A percentile compares a stretch with the other conserved stretches of the same genome.
These are phyloP conservation scores for Elongisporangium prolatum DNA, from an alignment of 352 stramenopile species.

Conservation along the genomic window DNA sequence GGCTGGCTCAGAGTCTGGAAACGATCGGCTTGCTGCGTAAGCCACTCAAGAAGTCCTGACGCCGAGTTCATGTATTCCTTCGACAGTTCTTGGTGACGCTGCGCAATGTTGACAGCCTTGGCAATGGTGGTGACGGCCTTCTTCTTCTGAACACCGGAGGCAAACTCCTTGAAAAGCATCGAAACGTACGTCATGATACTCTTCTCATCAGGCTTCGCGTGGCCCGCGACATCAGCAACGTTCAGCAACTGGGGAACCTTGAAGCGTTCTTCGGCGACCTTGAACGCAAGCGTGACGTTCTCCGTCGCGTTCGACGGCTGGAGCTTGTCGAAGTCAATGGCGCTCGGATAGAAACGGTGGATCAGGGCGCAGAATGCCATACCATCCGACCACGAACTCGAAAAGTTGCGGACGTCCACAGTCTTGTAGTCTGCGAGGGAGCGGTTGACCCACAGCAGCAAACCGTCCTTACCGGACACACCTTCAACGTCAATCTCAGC, in stretches of 20 bases:
- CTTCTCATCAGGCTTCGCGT: slow-evolving; percentile 88
- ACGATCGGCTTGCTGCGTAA: slow-evolving; percentile 56
- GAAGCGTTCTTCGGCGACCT: slow-evolving; percentile 80
- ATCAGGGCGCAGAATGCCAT: slow-evolving; percentile 90
- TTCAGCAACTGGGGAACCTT: slow-evolving; percentile 86
- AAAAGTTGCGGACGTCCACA: slow-evolving; percentile 88
- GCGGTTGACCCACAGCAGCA: slow-evolving; percentile 88
- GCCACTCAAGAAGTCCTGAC: slow-evolving; percentile 68
- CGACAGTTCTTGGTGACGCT: slow-evolving; percentile 83
- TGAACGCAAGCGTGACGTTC: slow-evolving; percentile 84
- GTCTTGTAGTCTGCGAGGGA: slow-evolving; percentile 81
- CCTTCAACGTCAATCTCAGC: slow-evolving; percentile 84
- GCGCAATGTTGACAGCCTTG: slow-evolving; percentile 88
- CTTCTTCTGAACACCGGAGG: slow-evolving; percentile 86
- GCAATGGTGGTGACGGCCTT: slow-evolving; percentile 86
- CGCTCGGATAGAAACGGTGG: slow-evolving; percentile 83
- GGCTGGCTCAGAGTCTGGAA: slow-evolving; percentile 74
- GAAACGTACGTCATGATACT: slow-evolving; percentile 91
- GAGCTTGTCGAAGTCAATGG: slow-evolving; percentile 81
- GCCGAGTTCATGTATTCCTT: slow-evolving; percentile 70
- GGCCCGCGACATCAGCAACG: slow-evolving; percentile 78
- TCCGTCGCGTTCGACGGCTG: slow-evolving; percentile 53
- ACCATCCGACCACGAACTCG: slow-evolving; percentile 79
- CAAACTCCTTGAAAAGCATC: slow-evolving; percentile 90
- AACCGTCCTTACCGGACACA: slow-evolving; percentile 87